Evolutionary conservation across 176 grass and related monocot genomes (phyloP).

Genomic region (Hsuehochloa calcarea): DNA sequence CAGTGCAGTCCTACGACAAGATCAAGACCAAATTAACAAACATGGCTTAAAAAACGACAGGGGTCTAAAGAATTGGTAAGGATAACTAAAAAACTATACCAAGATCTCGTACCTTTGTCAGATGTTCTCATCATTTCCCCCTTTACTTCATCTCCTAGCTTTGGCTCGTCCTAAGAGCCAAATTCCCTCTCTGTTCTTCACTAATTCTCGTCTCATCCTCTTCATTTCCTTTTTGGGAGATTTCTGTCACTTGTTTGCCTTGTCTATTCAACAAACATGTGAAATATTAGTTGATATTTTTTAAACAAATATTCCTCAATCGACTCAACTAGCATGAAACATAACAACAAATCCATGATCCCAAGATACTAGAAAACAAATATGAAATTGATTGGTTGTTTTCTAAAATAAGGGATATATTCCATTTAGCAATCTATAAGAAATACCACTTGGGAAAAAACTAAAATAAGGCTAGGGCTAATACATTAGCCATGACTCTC

Average conservation of each 20-base stretch:
- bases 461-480: neutral
- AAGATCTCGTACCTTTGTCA: constrained; percentile 10
- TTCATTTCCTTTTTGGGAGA: neutral
- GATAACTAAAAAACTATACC: neutral
- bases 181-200: neutral
- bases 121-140: neutral
- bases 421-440: neutral
- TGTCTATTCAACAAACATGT: neutral
- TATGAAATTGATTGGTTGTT: neutral
- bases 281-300: neutral
- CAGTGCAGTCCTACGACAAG: neutral
- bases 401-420: neutral
- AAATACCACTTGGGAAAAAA: neutral
- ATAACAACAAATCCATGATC: neutral
- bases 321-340: neutral
- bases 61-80: neutral
- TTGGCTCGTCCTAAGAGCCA: neutral
- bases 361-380: neutral
- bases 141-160: neutral
- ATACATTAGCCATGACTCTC: neutral
- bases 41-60: neutral
- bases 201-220: neutral
- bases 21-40: neutral
- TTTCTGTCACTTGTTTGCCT: neutral
- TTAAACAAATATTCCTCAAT: neutral